Conservation (phyloP, 2,329 filamentous ascomycete species). For the Harringtonia aguacate region DNA sequence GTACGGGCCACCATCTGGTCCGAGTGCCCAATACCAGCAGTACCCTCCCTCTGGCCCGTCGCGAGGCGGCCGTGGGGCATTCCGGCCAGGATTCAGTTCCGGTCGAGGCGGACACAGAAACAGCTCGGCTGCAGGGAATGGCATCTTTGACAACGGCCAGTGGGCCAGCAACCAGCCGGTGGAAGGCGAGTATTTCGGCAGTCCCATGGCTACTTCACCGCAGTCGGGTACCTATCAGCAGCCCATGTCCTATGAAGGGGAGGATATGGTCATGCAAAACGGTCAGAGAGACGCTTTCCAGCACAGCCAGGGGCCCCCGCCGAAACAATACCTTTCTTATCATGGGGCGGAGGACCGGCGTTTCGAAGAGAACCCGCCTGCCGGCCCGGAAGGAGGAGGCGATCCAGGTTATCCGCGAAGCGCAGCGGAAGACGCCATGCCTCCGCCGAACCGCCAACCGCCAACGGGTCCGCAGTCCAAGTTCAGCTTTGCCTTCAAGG, state of each 20-base stretch:
- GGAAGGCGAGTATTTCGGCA: conserved; percentile 22
- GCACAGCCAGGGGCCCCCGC: no score
- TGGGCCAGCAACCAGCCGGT: conserved; percentile 49
- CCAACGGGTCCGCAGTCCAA: conserved; percentile 52
- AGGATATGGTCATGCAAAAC: conserved; percentile 3
- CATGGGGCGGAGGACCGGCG: background rate
- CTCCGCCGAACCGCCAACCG: conserved; percentile 39
- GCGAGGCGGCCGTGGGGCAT: conserved; percentile 35
- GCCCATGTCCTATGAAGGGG: conserved; percentile 4
- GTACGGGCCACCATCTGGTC: conserved; percentile 46
- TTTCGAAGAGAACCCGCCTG: background rate
- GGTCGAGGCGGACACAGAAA: conserved; percentile 32
- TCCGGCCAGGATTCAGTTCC: conserved; percentile 44
- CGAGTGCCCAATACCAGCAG: conserved; percentile 40
- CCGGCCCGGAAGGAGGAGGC: background rate
- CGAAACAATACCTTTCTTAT: no score
- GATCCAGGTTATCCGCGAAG: background rate
- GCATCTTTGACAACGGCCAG: conserved; percentile 55
- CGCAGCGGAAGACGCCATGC: conserved; percentile 29
- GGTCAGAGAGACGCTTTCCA: no score
- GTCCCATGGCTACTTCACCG: conserved; percentile 11
- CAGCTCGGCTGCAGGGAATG: conserved; percentile 33
- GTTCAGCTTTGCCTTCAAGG: conserved; percentile 91
- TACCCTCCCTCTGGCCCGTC: conserved; percentile 36
- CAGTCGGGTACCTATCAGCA: conserved; percentile 17